These are phyloP conservation scores for Alternaria consortialis DNA, from an alignment of 2,329 filamentous ascomycete genomes.

Conservation along the genomic window DNA sequence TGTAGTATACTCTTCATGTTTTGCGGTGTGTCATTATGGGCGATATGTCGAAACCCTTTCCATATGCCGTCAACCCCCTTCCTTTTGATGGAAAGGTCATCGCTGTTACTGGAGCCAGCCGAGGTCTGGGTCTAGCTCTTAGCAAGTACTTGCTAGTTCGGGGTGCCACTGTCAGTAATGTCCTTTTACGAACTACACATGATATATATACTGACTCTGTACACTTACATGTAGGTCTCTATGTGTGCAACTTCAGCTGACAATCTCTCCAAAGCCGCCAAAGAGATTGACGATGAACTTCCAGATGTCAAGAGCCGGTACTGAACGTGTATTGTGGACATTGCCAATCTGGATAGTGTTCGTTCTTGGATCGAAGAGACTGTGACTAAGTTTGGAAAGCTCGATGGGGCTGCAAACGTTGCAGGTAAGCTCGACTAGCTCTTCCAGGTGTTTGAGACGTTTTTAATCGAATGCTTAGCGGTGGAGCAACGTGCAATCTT, in stretches of 20 bases:
- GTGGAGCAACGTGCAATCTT: conserved; percentile 14
- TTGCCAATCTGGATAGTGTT: conserved; percentile 4
- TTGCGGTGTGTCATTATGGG: not conserved
- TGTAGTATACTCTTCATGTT: not conserved
- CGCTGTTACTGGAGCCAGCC: conserved; percentile 7
- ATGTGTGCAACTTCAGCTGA: conserved; percentile 8
- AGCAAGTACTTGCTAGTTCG: conserved; percentile 9
- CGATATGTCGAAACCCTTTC: not conserved
- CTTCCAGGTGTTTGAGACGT: too few relatives aligned
- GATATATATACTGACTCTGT: not conserved
- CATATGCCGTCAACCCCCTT: conserved; percentile 7
- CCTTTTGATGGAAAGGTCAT: conserved; percentile 4
- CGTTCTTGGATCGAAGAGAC: conserved; percentile 48
- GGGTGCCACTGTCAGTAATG: conserved; percentile 2
- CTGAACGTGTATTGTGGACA: conserved; percentile 5
- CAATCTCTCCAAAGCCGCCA: conserved; percentile 2
- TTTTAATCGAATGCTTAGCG: not conserved
- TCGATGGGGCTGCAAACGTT: conserved; percentile 54
- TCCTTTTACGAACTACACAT: too few relatives aligned
- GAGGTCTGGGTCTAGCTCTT: conserved; percentile 3
- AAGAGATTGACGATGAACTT: conserved; percentile 8
- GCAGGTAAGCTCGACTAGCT: conserved; percentile 44
- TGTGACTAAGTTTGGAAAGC: conserved; percentile 44
- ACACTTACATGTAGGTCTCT: not conserved
- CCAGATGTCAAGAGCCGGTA: conserved; percentile 8